Conservation (phyloP, 768 basidiomycete genomes). For the Solioccasus polychromus region DNA sequence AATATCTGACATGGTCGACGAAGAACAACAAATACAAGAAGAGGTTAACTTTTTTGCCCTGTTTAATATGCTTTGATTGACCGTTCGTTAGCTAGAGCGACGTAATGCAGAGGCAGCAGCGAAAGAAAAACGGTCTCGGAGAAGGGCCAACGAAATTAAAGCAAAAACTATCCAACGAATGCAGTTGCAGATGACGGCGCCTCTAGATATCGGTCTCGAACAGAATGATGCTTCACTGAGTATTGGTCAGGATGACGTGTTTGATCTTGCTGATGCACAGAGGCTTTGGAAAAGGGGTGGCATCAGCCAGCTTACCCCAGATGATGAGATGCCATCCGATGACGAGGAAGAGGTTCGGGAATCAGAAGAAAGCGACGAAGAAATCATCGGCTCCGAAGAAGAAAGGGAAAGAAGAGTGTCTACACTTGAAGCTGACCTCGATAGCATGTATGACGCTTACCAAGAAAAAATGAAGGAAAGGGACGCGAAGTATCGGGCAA, state of each 20-base stretch:
- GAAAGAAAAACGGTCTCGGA: conserved; percentile 74
- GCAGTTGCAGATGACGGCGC: conserved; percentile 96
- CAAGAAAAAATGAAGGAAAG: conserved; percentile 74
- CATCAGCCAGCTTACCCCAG: conserved; percentile 36
- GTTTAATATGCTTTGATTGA: conserved; percentile 1
- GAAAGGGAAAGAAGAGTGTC: conserved; percentile 61
- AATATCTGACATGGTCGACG: conserved; percentile 68
- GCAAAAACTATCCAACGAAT: conserved; percentile 86
- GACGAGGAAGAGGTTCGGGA: conserved; percentile 41
- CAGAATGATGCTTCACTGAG: conserved; percentile 71
- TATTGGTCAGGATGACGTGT: conserved; percentile 82
- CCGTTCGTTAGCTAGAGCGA: conserved; percentile 64
- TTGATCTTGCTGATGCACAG: conserved; percentile 74
- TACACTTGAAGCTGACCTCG: conserved; percentile 80
- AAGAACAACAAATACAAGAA: conserved; percentile 84
- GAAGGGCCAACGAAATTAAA: conserved; percentile 86
- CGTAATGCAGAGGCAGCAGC: conserved; percentile 74
- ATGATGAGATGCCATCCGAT: conserved; percentile 43
- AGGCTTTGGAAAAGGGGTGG: conserved; percentile 40
- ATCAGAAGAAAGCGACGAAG: conserved; percentile 34
- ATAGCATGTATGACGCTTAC: conserved; percentile 86
- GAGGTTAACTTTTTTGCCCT: conserved; percentile 54
- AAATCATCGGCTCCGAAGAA: conserved; percentile 60
- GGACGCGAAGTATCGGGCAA: conserved; percentile 85
- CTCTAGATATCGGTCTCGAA: conserved; percentile 92